Conservation (phyloP, 2,329 filamentous ascomycete genomes). For the Calonectria henricotiae region DNA sequence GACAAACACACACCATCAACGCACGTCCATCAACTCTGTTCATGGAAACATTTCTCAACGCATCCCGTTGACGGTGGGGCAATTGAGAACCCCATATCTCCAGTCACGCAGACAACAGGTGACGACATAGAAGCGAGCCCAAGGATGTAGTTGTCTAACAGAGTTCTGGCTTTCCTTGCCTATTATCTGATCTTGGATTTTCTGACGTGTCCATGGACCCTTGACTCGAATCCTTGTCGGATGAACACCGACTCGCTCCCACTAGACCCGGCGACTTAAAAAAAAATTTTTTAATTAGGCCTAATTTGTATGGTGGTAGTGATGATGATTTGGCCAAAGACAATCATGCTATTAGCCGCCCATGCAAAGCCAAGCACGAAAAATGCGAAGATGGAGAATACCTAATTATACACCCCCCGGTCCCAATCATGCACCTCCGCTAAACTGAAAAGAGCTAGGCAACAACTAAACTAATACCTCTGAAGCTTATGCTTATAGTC, state of each 20-base stretch:
- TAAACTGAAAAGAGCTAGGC: no score
- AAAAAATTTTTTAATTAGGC: slow-evolving; percentile 6
- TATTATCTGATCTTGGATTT: neutral
- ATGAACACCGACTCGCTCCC: slow-evolving; percentile 36
- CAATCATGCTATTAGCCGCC: slow-evolving; percentile 50
- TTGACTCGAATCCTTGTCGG: slow-evolving; percentile 42
- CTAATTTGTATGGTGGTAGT: slow-evolving; percentile 14
- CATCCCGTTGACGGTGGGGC: neutral
- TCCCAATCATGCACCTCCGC: no score
- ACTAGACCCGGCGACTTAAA: slow-evolving; percentile 25
- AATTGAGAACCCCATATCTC: neutral
- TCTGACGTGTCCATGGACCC: neutral
- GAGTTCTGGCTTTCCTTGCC: neutral
- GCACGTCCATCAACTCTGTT: slow-evolving; percentile 13
- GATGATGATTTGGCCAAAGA: slow-evolving; percentile 43
- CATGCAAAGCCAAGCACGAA: slow-evolving; percentile 33
- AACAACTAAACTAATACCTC: no score
- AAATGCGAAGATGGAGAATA: slow-evolving; percentile 31
- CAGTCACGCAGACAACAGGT: slow-evolving; percentile 4
- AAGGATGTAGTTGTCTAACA: slow-evolving; percentile 1
- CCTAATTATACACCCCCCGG: no score
- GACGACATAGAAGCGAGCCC: slow-evolving; percentile 11
- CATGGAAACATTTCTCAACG: neutral
- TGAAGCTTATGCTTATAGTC: no score
- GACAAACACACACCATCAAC: slow-evolving; percentile 21